Percentiles rank a stretch among this genome's conserved stretches.
Conservation (phyloP, 75 land plant genomes). For the Sequoiadendron giganteum region DNA sequence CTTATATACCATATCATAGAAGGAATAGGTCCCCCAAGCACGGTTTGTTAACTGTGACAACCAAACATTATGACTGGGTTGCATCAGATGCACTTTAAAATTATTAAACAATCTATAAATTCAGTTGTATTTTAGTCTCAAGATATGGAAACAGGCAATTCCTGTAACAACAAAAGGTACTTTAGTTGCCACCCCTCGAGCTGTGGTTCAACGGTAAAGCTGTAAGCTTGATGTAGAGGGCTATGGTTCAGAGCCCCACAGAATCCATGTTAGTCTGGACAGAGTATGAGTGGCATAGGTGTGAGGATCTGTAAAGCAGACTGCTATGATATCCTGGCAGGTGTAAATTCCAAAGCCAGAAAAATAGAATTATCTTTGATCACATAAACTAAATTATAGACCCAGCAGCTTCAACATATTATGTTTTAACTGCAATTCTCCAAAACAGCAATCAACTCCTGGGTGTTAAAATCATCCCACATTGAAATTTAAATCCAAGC, state of each 20-base stretch:
- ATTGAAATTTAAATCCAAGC: background rate
- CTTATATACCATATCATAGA: too few relatives aligned
- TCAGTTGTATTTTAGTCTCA: background rate
- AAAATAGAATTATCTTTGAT: too few relatives aligned
- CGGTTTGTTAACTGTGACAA: too few relatives aligned
- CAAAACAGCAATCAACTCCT: background rate
- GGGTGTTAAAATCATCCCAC: background rate
- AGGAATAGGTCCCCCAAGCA: too few relatives aligned
- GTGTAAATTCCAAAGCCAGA: background rate
- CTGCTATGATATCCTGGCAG: background rate
- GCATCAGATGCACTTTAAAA: background rate
- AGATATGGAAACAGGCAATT: too few relatives aligned
- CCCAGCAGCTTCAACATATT: too few relatives aligned
- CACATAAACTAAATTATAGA: too few relatives aligned
- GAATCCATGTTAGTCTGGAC: background rate
- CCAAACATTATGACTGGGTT: too few relatives aligned
- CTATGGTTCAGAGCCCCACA: background rate
- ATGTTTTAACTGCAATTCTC: background rate
- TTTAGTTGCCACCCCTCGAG: background rate
- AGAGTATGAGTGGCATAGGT: background rate
- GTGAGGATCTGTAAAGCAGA: background rate
- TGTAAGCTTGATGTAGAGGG: background rate
- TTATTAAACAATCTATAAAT: too few relatives aligned
- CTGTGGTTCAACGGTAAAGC: background rate
- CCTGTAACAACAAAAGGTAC: background rate